Conservation (phyloP, 164 flowering plant species). For the Berberis thunbergii region DNA sequence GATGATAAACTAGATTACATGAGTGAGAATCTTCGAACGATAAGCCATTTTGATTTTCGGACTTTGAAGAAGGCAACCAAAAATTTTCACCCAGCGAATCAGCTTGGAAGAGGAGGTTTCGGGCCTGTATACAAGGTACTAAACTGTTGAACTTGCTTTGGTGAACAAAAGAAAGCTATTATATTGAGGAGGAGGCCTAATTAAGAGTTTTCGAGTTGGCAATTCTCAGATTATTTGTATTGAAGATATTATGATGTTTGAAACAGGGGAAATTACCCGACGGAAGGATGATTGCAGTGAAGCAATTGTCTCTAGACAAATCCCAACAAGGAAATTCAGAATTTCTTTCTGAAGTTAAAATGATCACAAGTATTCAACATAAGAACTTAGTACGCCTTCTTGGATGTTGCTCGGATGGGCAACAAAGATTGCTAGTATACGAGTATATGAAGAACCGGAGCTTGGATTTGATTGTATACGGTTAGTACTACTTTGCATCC, state of each 20-base stretch:
- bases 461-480: slow-evolving; percentile 50
- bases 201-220: too few relatives aligned
- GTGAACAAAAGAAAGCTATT: neutral
- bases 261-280: slow-evolving; percentile 51
- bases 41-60: slow-evolving; percentile 40
- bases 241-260: neutral
- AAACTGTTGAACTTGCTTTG: neutral
- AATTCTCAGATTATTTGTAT: neutral
- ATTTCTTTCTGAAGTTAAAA: slow-evolving; percentile 55
- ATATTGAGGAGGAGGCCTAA: too few relatives aligned
- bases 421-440: slow-evolving; percentile 54
- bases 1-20: slow-evolving; percentile 21
- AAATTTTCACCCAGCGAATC: slow-evolving; percentile 43
- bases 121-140: slow-evolving; percentile 66
- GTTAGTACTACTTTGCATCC: slow-evolving; percentile 18
- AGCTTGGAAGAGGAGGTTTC: slow-evolving; percentile 69
- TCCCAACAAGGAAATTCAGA: slow-evolving; percentile 74
- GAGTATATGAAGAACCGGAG: slow-evolving; percentile 72
- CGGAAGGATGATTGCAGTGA: slow-evolving; percentile 53
- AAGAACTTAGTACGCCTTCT: slow-evolving; percentile 70
- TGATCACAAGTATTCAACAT: slow-evolving; percentile 75
- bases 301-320: slow-evolving; percentile 40
- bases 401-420: slow-evolving; percentile 70
- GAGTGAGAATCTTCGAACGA: slow-evolving; percentile 46
- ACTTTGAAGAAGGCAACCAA: slow-evolving; percentile 62